Evolutionary conservation across 805 yeast genomes (phyloP).

Genomic region (Saccharomycopsis olivae): DNA sequence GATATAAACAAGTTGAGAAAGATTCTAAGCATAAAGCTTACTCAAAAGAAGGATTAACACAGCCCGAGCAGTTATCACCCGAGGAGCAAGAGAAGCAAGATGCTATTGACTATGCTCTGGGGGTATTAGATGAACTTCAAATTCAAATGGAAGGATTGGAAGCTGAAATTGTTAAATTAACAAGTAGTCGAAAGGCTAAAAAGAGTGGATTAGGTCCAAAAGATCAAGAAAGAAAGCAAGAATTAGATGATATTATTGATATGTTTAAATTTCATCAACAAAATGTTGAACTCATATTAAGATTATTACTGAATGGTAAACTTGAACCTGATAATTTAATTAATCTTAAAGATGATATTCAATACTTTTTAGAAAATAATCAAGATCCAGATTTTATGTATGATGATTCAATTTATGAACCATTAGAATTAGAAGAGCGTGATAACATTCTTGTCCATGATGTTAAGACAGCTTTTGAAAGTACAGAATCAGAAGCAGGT

Average conservation of each 20-base stretch:
- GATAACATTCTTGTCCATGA: slow-evolving; percentile 15
- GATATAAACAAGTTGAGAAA: slow-evolving; percentile 90
- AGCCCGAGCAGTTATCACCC: slow-evolving; percentile 17
- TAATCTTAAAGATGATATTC: slow-evolving; percentile 78
- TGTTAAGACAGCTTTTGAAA: slow-evolving; percentile 8
- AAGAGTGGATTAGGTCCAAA: slow-evolving; percentile 37
- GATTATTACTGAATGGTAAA: slow-evolving; percentile 69
- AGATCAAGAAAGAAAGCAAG: slow-evolving; percentile 43
- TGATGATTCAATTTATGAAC: slow-evolving; percentile 88
- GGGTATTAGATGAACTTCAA: slow-evolving; percentile 23
- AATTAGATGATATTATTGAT: slow-evolving; percentile 54
- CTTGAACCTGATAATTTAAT: slow-evolving; percentile 69
- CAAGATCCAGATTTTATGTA: slow-evolving; percentile 90
- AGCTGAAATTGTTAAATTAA: slow-evolving; percentile 15
- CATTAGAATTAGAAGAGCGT: slow-evolving; percentile 53
- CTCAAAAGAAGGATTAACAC: slow-evolving; percentile 80
- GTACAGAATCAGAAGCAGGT: background rate
- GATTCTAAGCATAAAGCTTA: slow-evolving; percentile 90
- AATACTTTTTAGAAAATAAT: slow-evolving; percentile 86
- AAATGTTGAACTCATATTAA: slow-evolving; percentile 66
- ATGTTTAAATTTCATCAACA: slow-evolving; percentile 73
- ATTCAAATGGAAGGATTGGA: slow-evolving; percentile 15
- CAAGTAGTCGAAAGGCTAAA: slow-evolving; percentile 10
- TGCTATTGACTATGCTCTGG: slow-evolving; percentile 47
- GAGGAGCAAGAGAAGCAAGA: slow-evolving; percentile 16